Conservation (phyloP, 176 grass and related monocot species). For the Rhipidocladum racemiflorum region DNA sequence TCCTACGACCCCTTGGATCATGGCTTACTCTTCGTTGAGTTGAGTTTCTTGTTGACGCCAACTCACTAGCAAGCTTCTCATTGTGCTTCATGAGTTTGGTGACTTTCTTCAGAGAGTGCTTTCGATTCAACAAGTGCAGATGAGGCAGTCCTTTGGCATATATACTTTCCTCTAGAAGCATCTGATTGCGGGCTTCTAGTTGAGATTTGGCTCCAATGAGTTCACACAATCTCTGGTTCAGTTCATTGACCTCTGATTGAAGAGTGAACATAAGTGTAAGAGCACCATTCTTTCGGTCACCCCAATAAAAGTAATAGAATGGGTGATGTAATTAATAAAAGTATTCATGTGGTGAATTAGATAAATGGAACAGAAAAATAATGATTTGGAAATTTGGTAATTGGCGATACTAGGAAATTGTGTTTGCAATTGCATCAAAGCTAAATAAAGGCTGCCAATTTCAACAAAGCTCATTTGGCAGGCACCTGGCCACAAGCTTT, state of each 20-base stretch:
- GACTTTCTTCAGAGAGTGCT: slow-evolving; percentile 70
- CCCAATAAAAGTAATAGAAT: slow-evolving; percentile 4
- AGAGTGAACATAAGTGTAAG: slow-evolving; percentile 9
- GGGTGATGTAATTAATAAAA: neutral
- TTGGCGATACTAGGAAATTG: neutral
- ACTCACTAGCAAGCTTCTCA: slow-evolving; percentile 54
- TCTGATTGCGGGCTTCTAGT: slow-evolving; percentile 57
- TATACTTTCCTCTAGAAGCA: slow-evolving; percentile 62
- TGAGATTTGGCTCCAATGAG: slow-evolving; percentile 56
- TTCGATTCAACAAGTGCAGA: slow-evolving; percentile 67
- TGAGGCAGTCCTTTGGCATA: slow-evolving; percentile 65
- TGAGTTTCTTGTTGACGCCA: slow-evolving; percentile 57
- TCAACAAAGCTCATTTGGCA: neutral
- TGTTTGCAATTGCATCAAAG: slow-evolving; percentile 19
- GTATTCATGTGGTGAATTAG: neutral
- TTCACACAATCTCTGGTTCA: slow-evolving; percentile 54
- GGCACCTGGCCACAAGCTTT: neutral
- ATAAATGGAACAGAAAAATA: neutral
- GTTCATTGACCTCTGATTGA: slow-evolving; percentile 52
- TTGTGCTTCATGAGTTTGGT: slow-evolving; percentile 86
- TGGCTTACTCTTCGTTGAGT: slow-evolving; percentile 50
- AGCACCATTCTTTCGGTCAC: neutral
- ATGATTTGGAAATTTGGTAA: neutral
- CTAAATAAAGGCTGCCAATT: neutral
- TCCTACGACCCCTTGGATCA: slow-evolving; percentile 39